These are phyloP conservation scores for Lachancea cidri DNA, from an alignment of 805 yeast species.

Conservation along the genomic window DNA sequence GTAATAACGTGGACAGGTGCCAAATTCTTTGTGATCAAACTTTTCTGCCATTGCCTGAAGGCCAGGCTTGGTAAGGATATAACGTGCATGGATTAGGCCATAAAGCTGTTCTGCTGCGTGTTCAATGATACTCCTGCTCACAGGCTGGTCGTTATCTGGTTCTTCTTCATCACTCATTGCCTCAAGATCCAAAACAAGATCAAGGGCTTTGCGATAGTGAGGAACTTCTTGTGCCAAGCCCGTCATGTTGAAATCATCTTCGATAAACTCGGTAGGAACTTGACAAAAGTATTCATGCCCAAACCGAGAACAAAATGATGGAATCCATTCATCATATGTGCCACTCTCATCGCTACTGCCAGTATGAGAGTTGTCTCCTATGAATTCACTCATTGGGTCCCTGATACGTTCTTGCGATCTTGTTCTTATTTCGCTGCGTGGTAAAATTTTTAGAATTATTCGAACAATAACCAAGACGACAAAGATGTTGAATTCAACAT, in stretches of 20 bases:
- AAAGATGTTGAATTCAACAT: slow-evolving; percentile 3
- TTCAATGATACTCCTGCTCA: slow-evolving; percentile 60
- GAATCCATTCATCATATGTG: slow-evolving; percentile 66
- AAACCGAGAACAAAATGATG: slow-evolving; percentile 68
- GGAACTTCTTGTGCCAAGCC: slow-evolving; percentile 85
- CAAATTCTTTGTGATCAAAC: slow-evolving; percentile 84
- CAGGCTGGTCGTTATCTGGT: slow-evolving; percentile 34
- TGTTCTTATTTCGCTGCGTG: background rate
- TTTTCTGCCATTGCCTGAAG: slow-evolving; percentile 89
- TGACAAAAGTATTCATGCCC: slow-evolving; percentile 91
- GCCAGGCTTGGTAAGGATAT: slow-evolving; percentile 83
- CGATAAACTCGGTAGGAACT: slow-evolving; percentile 87
- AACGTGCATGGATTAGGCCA: slow-evolving; percentile 92
- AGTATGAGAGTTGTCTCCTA: slow-evolving; percentile 8
- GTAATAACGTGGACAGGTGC: slow-evolving; percentile 82
- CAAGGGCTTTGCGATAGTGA: slow-evolving; percentile 85
- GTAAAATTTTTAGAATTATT: background rate
- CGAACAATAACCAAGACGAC: background rate
- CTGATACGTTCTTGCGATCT: background rate
- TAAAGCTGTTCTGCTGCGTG: slow-evolving; percentile 89
- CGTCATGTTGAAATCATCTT: slow-evolving; percentile 93
- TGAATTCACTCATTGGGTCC: slow-evolving; percentile 2
- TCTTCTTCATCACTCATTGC: slow-evolving; percentile 36
- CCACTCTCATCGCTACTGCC: slow-evolving; percentile 21
- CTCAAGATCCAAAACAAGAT: slow-evolving; percentile 83